Conservation (phyloP, 2,329 filamentous ascomycete species). For the Lachnellula subtilissima region DNA sequence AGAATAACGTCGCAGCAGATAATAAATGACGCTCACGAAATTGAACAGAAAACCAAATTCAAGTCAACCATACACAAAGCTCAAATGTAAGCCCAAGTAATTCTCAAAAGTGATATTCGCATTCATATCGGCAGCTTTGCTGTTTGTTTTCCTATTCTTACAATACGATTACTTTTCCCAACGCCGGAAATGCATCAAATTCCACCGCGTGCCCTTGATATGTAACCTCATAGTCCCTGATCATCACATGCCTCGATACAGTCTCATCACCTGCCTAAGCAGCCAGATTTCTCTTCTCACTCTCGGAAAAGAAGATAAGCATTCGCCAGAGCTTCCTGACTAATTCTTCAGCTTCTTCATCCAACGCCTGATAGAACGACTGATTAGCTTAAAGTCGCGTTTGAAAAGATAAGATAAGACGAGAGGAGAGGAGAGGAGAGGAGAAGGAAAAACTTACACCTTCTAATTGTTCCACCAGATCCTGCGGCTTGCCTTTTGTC, state of each 20-base stretch:
- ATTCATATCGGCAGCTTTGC: background rate
- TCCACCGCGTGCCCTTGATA: background rate
- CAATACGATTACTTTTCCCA: background rate
- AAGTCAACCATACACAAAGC: background rate
- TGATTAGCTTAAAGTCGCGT: slow-evolving; percentile 31
- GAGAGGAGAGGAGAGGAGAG: background rate
- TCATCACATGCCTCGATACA: background rate
- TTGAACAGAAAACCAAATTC: background rate
- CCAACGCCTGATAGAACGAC: slow-evolving; percentile 59
- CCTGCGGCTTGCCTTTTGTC: slow-evolving; percentile 68
- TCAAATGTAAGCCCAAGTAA: background rate
- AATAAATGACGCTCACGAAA: background rate
- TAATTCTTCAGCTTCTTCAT: slow-evolving; percentile 89
- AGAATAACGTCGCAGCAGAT: background rate
- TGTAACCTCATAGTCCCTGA: background rate
- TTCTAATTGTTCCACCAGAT: slow-evolving; percentile 78
- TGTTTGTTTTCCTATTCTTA: background rate
- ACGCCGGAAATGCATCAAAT: background rate
- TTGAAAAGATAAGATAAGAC: too few species aligned
- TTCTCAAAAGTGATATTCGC: background rate
- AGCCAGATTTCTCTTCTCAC: slow-evolving; percentile 82
- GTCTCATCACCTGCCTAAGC: slow-evolving; percentile 39
- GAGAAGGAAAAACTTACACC: slow-evolving; percentile 53
- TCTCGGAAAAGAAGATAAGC: slow-evolving; percentile 96
- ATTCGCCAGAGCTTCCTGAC: slow-evolving; percentile 98